phyloP scores from a whole-genome alignment of 2,329 filamentous ascomycete species.

The Rhinocladiella similis region DNA sequence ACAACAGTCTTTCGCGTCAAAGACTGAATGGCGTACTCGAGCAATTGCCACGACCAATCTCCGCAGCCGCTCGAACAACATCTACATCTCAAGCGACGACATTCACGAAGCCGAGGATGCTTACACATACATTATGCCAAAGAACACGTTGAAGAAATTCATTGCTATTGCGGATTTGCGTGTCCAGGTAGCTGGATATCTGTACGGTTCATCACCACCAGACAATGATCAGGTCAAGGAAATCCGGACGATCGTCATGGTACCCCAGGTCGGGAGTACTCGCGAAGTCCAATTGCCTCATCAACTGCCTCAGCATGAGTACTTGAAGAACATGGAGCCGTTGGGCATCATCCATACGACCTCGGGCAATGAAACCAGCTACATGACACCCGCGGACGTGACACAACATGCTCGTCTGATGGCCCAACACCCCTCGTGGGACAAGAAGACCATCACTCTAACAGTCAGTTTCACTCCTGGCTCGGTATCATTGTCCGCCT shows the following conservation, averaged over 20 bases:
- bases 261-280: conserved; percentile 92
- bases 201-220: conserved; percentile 88
- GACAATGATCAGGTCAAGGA: conserved; percentile 98
- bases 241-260: conserved; percentile 93
- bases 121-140: conserved; percentile 97
- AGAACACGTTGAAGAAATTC: conserved; percentile 97
- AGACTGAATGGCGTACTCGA: conserved; percentile 97
- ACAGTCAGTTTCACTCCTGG: conserved; percentile 96
- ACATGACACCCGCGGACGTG: conserved; percentile 94
- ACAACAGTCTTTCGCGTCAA: conserved; percentile 95
- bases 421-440: conserved; percentile 76
- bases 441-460: conserved; percentile 90
- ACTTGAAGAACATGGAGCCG: conserved; percentile 81
- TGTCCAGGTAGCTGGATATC: conserved; percentile 92
- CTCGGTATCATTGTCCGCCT: conserved; percentile 90
- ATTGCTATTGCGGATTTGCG: conserved; percentile 96
- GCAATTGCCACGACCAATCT: conserved; percentile 96
- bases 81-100: conserved; percentile 96
- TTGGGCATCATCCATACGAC: conserved; percentile 94
- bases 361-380: conserved; percentile 89
- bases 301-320: conserved; percentile 87
- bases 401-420: conserved; percentile 91
- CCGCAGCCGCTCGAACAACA: conserved; percentile 91
- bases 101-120: conserved; percentile 78
- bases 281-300: conserved; percentile 90